Percentiles rank a stretch among this genome's conserved stretches.
Evolutionary conservation across 2,329 filamentous ascomycete genomes (phyloP).

Genomic region (Cercospora sojina): DNA sequence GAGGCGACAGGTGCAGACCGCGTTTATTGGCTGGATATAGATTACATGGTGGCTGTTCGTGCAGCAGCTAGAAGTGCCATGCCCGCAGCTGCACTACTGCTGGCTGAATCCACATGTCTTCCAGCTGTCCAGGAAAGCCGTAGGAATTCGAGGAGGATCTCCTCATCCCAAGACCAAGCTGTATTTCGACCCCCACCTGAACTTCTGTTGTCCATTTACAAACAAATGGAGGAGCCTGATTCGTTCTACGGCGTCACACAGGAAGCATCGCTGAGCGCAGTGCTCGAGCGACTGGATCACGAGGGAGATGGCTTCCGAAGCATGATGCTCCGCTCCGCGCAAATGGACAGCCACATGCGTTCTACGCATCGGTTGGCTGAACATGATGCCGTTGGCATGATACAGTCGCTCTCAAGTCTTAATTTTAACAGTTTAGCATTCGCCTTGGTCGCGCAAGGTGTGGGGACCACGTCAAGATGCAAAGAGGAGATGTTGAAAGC

Average conservation of each 20-base stretch:
- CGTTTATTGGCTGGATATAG: conserved; percentile 79
- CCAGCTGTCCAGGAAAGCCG: conserved; percentile 18
- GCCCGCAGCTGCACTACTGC: conserved; percentile 80
- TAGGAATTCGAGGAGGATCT: conserved; percentile 30
- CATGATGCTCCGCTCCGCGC: conserved; percentile 84
- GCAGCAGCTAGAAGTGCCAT: conserved; percentile 78
- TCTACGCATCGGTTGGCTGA: conserved; percentile 56
- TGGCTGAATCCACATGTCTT: conserved; percentile 63
- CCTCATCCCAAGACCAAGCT: conserved; percentile 20
- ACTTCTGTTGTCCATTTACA: conserved; percentile 78
- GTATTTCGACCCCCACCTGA: conserved; percentile 53
- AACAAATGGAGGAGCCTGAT: conserved; percentile 92
- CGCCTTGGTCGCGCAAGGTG: conserved; percentile 69
- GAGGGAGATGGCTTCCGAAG: conserved; percentile 85
- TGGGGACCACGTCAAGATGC: conserved; percentile 52
- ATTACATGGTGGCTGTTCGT: conserved; percentile 66
- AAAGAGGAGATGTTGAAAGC: conserved; percentile 24
- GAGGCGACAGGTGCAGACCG: conserved; percentile 79
- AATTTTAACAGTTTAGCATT: conserved; percentile 85
- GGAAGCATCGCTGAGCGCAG: conserved; percentile 70
- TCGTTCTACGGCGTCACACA: conserved; percentile 90
- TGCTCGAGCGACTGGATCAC: conserved; percentile 81
- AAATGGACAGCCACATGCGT: conserved; percentile 81
- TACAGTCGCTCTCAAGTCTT: conserved; percentile 74
- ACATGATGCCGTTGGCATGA: conserved; percentile 65